Evolutionary conservation across 78 protist species (phyloP).

Genomic region (Planoprotostelium fungivorum): DNA sequence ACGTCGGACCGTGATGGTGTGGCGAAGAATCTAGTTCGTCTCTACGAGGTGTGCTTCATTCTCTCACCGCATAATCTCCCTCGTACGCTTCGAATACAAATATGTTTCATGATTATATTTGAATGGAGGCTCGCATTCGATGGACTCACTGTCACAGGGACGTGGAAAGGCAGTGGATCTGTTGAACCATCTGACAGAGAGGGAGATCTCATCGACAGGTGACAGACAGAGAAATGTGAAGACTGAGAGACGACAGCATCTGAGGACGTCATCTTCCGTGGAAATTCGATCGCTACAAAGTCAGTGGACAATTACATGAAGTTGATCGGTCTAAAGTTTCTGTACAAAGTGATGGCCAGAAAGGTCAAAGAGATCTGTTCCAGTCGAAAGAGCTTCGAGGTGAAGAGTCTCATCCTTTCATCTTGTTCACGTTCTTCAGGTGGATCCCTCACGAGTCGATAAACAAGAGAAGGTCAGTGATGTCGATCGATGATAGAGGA

Average conservation of each 20-base stretch:
- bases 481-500: too few relatives aligned
- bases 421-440: slow-evolving; percentile 2
- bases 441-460: slow-evolving; percentile 59
- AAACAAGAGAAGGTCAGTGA: slow-evolving; percentile 29
- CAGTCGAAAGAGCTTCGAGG: neutral
- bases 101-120: neutral
- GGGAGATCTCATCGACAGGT: slow-evolving; percentile 26
- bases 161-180: slow-evolving; percentile 12
- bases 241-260: too few relatives aligned
- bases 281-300: slow-evolving; percentile 73
- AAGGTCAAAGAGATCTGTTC: neutral
- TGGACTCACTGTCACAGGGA: too few relatives aligned
- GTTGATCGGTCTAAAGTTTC: slow-evolving; percentile 38
- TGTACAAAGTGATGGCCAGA: neutral
- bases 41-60: slow-evolving; percentile 30
- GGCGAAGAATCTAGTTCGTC: slow-evolving; percentile 34
- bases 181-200: slow-evolving; percentile 29
- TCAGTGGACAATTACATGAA: slow-evolving; percentile 58
- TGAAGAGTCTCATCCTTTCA: neutral
- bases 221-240: neutral
- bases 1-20: slow-evolving; percentile 36
- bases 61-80: too few relatives aligned
- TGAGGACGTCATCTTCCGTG: slow-evolving; percentile 67
- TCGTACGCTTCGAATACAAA: neutral
- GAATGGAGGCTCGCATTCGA: neutral